phyloP scores from a whole-genome alignment of 2,329 filamentous ascomycete species.

The Calonectria fujianensis region DNA sequence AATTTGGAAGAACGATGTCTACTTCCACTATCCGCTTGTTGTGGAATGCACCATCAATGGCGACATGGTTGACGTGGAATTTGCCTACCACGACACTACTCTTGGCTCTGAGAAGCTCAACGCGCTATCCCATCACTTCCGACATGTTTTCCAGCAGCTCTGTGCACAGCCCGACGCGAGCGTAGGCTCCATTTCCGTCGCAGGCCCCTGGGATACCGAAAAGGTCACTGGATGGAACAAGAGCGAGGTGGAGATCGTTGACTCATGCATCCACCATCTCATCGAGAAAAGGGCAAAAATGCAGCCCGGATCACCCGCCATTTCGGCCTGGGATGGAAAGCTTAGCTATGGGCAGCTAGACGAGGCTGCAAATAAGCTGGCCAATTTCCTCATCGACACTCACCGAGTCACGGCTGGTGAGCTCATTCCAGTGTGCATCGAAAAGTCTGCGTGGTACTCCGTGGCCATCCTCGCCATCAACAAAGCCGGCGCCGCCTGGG shows the following conservation, averaged over 20 bases:
- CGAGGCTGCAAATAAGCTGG: conserved; percentile 23
- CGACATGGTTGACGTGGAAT: neutral
- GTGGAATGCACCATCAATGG: neutral
- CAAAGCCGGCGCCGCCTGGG: conserved; percentile 31
- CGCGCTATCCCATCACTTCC: neutral
- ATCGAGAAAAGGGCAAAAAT: conserved; percentile 39
- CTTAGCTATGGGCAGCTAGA: conserved; percentile 49
- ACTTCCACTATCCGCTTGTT: conserved; percentile 9
- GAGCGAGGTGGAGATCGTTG: neutral
- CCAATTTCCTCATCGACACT: conserved; percentile 26
- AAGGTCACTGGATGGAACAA: neutral
- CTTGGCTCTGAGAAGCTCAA: conserved; percentile 2
- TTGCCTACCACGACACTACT: conserved; percentile 11
- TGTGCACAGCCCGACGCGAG: neutral
- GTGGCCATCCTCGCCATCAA: conserved; percentile 26
- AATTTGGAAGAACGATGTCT: neutral
- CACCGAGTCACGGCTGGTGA: neutral
- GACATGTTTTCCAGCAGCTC: conserved; percentile 41
- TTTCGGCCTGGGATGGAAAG: conserved; percentile 54
- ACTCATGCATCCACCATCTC: conserved; percentile 46
- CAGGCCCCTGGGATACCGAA: conserved; percentile 10
- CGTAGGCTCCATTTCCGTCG: neutral
- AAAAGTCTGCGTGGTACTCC: conserved; percentile 31
- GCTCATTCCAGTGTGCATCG: conserved; percentile 37
- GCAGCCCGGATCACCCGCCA: conserved; percentile 41